Base-by-base conservation (phyloP, 2,329 filamentous ascomycete species). In the Penicillium rolfsii region DNA sequence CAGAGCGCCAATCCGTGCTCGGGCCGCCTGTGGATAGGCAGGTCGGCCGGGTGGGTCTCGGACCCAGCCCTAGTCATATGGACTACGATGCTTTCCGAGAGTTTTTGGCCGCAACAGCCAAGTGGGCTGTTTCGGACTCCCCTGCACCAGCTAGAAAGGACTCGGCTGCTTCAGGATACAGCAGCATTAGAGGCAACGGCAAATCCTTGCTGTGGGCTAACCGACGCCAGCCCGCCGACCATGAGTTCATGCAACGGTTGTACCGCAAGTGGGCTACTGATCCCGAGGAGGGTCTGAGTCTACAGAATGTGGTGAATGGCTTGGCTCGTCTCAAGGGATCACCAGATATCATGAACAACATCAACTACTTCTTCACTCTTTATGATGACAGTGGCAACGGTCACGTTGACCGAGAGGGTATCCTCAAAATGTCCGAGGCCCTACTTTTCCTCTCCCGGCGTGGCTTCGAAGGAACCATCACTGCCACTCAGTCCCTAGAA, bases 1-100 rank as follows among this genome's bases (percentile, higher is more conserved):
- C 74, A 5, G 74, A 79, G 62, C 72, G 79, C 11, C 70, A 74
- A 35, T 80, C 77, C 2, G 69, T 77, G 19, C 66, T 79, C 26
- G 76, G 81, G 1, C 80, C 80, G 30, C 81, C 77, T 12, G 71
- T 86, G 33, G 84, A 84, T 61, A 85, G 91, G 11, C 92, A 97
- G 74, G 91, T 91, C 73, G 93, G 93, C 0, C 86, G 94, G 55
- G 92, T 97, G 19, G 94, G 91, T 0, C 83, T 97, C 1, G 94
- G 93, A 0, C 89, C 92, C 6, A 97, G 92, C 75, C 91, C 92
- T 14, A 96, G 90, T 30, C 84, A 93, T 67, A 99, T 99, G 95
- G 93, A 98, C 75, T 99, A 98, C 72, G 91, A 97, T 76, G 93
- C 91, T 1, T 99, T 98, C 78, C 85, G 94, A 59, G 93, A 98